Conservation (phyloP, 805 yeast genomes). For the Ogataea henricii region DNA sequence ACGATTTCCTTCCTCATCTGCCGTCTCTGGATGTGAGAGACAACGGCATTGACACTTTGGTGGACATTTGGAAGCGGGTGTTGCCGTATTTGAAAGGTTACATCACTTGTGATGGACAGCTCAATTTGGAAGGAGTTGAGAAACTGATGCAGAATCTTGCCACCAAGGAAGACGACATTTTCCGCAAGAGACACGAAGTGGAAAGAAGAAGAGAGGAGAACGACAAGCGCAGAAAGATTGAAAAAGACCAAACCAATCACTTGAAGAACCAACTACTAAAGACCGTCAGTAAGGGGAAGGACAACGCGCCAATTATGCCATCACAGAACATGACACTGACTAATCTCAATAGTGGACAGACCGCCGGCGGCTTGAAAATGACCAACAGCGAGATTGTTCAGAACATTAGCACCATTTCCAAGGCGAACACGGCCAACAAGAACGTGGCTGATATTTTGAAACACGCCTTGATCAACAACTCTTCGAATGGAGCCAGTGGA, state of each 20-base stretch:
- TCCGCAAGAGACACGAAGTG: conserved; percentile 64
- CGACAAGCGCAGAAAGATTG: conserved; percentile 56
- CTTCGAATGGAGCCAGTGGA: conserved; percentile 25
- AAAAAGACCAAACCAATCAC: conserved; percentile 47
- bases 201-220: conserved; percentile 71
- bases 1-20: conserved; percentile 95
- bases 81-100: conserved; percentile 71
- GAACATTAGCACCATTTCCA: conserved; percentile 58
- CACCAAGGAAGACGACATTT: conserved; percentile 74
- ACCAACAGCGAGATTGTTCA: conserved; percentile 71
- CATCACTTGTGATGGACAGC: conserved; percentile 86
- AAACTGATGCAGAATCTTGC: conserved; percentile 65
- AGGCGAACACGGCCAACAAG: conserved; percentile 71
- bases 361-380: conserved; percentile 63
- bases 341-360: conserved; percentile 66
- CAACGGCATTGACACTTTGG: conserved; percentile 82
- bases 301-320: conserved; percentile 72
- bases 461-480: conserved; percentile 34
- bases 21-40: conserved; percentile 95
- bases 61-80: conserved; percentile 78
- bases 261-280: conserved; percentile 46
- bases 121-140: conserved; percentile 78
- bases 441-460: conserved; percentile 66
- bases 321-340: conserved; percentile 73
- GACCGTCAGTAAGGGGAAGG: conserved; percentile 71